Evolutionary conservation across 208 protist genomes (phyloP), one percentile per base, ranked within the genome.

Genomic region (Willaertia magna): DNA sequence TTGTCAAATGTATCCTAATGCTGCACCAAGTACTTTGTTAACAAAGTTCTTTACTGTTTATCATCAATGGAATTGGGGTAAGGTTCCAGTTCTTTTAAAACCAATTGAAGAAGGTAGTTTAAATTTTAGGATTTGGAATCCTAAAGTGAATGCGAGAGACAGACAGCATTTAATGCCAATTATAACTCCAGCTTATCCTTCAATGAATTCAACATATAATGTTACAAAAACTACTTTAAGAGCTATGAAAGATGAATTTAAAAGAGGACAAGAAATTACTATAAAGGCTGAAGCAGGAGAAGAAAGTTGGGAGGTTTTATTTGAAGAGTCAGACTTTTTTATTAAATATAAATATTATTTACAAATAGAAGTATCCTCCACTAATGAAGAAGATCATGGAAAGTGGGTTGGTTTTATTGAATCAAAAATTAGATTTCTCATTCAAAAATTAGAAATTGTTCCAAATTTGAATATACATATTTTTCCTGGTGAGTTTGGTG

Each of bases 131-230:
- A 86, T 93, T n/a, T 93, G 91, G 92, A 92, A 93, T 47, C 90
- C 90, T 42, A 88, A 90, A 85, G 49, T 91, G 4, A n/a, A 84
- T 87, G 7, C 26, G 20, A 48, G 74, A 30, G 59, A 79, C 26
- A 94, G 94, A 16, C 89, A 90, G 75, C 94, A 97, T 86, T 90
- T 98, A 40, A 98, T 99, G 91, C 97, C 98, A 11, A 93, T 99
- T 55, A 94, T 99, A 52, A 99, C 98, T n/a, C 98, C 98, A 16
- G 94, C 95, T 6, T 96, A 98, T 74, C 98, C 98, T 46, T 96
- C 94, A 74, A 96, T 97, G 91, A 99, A 99, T 87, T 95, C 97
- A 0, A 98, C 96, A 43, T 97, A 96, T 90, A 98, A 98, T 90
- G 96, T 98, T 2, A 96, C 95, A 0, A 86, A 92, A 67, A 96